Base-by-base conservation (phyloP, 495 filamentous ascomycete genomes). In the Trichocladium uniseriatum region DNA sequence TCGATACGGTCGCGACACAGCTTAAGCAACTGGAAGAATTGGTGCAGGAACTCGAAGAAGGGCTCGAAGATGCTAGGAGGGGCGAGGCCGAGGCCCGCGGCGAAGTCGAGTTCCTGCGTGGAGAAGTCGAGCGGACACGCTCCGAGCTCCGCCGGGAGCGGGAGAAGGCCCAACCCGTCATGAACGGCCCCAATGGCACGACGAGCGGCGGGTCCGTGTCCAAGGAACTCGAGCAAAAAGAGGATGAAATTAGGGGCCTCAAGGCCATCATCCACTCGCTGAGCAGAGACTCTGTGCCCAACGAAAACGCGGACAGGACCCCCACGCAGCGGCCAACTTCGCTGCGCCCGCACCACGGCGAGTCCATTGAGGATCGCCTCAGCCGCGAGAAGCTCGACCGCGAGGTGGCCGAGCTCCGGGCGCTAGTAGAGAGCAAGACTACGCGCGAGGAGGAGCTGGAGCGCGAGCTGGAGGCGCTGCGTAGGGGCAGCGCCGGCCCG, bases 211-310 rank as follows among this genome's bases (percentile, higher is more conserved):
- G 60, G 6, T 69, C 69, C 28, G 63, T 69, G 35, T 72, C 72
- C n/a, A 82, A 84, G 57, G 89, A 95, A 54, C 66, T 96, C 18
- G 91, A 95, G 53, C 87, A 95, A 60, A 87, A 90, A 58, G 94
- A 98, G 55, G 94, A 97, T 54, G 92, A 98, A 68, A 97, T 98
- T 55, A 79, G 90, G 24, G 94, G 92, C 35, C 71, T 98, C 44
- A 97, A 97, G 67, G 92, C 92, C 31, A 97, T 98, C 58, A 96
- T 98, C 41, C 92, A 97, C 65, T 94, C 89, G 9, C 70, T 98
- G 28, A 94, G 87, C 60, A 71, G 85, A 38, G 87, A 84, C 74
- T 67, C 73, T 47, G 79, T 77, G 43, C 79, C 72, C 43, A 72
- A 74, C 32, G 70, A 72, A 38, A 60, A 66, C 45, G 50, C 69